Evolutionary conservation across 352 stramenopile genomes (phyloP).

Genomic region (Peronospora tabacina): DNA sequence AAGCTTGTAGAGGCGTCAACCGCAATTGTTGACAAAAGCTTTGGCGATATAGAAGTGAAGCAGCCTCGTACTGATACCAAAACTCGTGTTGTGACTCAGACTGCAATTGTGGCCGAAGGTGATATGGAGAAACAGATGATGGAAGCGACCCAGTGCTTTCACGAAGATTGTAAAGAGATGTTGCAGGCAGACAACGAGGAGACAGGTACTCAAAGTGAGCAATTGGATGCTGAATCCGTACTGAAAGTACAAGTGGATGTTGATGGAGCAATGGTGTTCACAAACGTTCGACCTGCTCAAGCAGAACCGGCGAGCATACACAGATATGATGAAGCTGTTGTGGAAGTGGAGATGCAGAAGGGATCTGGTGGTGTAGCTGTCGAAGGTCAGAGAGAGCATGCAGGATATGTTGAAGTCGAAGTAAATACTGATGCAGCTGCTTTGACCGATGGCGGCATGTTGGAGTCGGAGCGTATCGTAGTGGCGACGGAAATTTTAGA

Average conservation of each 20-base stretch:
- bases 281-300: not conserved
- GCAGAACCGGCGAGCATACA: not conserved
- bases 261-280: not conserved
- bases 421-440: slow-evolving; percentile 1
- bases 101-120: slow-evolving; percentile 1
- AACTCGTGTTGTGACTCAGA: slow-evolving; percentile 3
- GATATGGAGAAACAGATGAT: not conserved
- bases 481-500: slow-evolving; percentile 19
- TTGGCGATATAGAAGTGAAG: slow-evolving; percentile 4
- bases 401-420: not conserved
- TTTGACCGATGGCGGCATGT: slow-evolving; percentile 2
- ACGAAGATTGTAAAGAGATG: slow-evolving; percentile 3
- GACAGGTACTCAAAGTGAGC: not conserved
- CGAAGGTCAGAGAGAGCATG: slow-evolving; percentile 1
- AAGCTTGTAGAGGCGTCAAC: slow-evolving; percentile 7
- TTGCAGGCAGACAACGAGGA: not conserved
- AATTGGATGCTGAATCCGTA: slow-evolving; percentile 1
- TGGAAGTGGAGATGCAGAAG: slow-evolving; percentile 1
- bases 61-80: not conserved
- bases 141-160: not conserved
- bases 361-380: not conserved
- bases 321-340: slow-evolving; percentile 3
- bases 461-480: slow-evolving; percentile 7
- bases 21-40: not conserved
- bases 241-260: slow-evolving; percentile 1